Base-by-base conservation (phyloP, 768 basidiomycete genomes). In the Gyrodon lividus region DNA sequence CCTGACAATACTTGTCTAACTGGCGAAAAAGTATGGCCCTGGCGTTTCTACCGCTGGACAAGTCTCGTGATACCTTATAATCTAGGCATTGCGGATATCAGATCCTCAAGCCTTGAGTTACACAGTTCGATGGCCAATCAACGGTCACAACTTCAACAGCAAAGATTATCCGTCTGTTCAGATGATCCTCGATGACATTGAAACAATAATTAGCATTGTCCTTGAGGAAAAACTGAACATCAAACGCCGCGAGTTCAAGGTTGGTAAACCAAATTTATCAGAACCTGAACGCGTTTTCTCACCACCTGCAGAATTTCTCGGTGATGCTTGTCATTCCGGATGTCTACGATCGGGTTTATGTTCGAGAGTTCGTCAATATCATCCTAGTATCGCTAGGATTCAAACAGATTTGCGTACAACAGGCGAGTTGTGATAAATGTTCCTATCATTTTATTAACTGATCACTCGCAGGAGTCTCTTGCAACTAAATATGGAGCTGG, bases 401-500 rank as follows among this genome's bases (percentile, higher is more conserved):
- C 77, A 92, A 90, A 65, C 92, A 97, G 68, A 70, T 98, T 28
- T 93, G 89, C 59, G 83, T 88, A 4, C 92, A 96, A 67, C 97
- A 98, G 78, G 94, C 87, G 10, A 48, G 51, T 52, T 6, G 4
- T 43, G 4, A 12, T 28, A 38, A 6, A 9, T 24, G 9, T 14
- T 22, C 22, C 38, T 35, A n/a, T 40, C n/a, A 10, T 26, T 10
- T 26, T 9, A 28, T 26, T 46, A 19, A 55, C 13, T 30, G 1
- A 30, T 17, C 12, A 1, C 40, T 38, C 4, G 14, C 55, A 97
- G 92, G 95, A 97, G 76, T 88, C 92, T 4, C 75, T 96, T 35
- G 89, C 91, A 30, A 93, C 95, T 4, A 92, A 92, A 0, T 98
- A 95, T 65, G 95, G 95, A 19, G 94, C 96, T 6, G 96, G 96